phyloP scores from a whole-genome alignment of 805 yeast genomes.

The Yarrowia sp. region DNA sequence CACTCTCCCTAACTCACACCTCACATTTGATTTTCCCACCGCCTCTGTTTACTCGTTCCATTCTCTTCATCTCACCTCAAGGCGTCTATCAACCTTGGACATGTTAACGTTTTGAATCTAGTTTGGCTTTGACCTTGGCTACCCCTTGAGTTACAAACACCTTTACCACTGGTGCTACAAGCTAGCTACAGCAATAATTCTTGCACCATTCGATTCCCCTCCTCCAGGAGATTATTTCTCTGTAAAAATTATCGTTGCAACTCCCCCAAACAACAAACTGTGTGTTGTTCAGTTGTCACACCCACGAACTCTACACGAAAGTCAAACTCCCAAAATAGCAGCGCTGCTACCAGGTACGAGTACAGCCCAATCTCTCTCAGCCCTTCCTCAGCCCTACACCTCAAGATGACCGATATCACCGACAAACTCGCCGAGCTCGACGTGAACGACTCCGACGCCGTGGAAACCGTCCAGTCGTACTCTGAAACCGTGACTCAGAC shows the following conservation, averaged over 20 bases:
- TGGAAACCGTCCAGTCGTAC: background rate
- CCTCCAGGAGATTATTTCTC: too few relatives aligned
- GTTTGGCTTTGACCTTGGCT: background rate
- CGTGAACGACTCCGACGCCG: background rate
- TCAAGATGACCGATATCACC: slow-evolving; percentile 7
- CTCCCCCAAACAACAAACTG: too few relatives aligned
- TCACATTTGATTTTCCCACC: background rate
- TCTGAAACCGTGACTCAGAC: background rate
- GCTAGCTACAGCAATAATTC: background rate
- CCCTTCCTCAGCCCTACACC: background rate
- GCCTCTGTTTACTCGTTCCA: background rate
- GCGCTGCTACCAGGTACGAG: too few relatives aligned
- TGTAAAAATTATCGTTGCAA: too few relatives aligned
- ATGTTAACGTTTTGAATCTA: background rate
- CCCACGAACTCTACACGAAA: background rate
- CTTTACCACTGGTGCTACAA: too few relatives aligned
- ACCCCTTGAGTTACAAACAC: too few relatives aligned
- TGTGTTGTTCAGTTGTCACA: too few relatives aligned
- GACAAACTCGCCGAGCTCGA: background rate
- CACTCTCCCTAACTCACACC: background rate
- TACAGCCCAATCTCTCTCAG: too few relatives aligned
- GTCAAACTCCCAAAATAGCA: slow-evolving; percentile 15
- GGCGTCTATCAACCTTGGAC: slow-evolving; percentile 15
- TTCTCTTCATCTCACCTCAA: slow-evolving; percentile 7
- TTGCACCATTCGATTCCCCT: too few relatives aligned